phyloP scores from a whole-genome alignment of 768 basidiomycete species.

The Lyophyllum decastes region DNA sequence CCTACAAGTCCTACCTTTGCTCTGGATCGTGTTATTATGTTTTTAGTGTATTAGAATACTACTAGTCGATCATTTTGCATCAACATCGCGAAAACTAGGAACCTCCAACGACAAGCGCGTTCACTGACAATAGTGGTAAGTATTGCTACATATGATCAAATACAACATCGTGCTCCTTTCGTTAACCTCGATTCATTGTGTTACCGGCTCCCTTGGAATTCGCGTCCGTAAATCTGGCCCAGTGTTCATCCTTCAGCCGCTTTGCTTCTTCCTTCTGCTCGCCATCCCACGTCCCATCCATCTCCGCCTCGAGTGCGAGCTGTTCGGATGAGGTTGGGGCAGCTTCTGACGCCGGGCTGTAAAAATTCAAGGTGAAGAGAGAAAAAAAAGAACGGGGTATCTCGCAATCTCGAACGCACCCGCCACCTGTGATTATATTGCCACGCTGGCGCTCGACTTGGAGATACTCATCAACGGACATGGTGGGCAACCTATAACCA shows the following conservation, averaged over 20 bases:
- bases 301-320: slow-evolving; percentile 76
- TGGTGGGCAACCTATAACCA: slow-evolving; percentile 84
- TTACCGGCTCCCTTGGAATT: slow-evolving; percentile 94
- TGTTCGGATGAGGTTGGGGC: slow-evolving; percentile 77
- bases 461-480: slow-evolving; percentile 95
- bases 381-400: not conserved
- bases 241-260: slow-evolving; percentile 84
- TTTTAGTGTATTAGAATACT: slow-evolving; percentile 23
- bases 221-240: slow-evolving; percentile 85
- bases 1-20: slow-evolving; percentile 1
- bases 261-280: slow-evolving; percentile 75
- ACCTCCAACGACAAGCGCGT: not conserved
- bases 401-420: slow-evolving; percentile 49
- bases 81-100: not conserved
- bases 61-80: slow-evolving; percentile 6
- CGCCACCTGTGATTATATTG: slow-evolving; percentile 85
- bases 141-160: not conserved
- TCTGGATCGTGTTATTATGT: slow-evolving; percentile 19
- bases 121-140: not conserved
- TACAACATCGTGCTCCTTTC: not conserved
- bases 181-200: slow-evolving; percentile 90
- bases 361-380: slow-evolving; percentile 8
- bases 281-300: slow-evolving; percentile 74
- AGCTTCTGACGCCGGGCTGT: slow-evolving; percentile 66
- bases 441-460: slow-evolving; percentile 82